Base-by-base conservation (phyloP, 768 basidiomycete genomes). In the Sarcomyxa edulis region DNA sequence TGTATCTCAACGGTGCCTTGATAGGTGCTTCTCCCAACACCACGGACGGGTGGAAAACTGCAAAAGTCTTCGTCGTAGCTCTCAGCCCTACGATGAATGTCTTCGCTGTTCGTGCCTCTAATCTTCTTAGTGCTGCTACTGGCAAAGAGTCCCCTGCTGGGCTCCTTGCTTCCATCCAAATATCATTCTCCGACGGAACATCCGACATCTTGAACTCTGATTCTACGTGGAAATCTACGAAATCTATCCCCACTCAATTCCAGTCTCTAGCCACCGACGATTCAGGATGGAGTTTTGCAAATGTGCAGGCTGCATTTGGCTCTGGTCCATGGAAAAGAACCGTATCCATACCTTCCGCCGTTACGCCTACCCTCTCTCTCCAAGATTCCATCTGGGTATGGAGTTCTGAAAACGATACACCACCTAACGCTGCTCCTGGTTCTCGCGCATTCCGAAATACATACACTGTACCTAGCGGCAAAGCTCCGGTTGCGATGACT, bases 91-190 rank as follows among this genome's bases (percentile, higher is more conserved):
- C 35, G 5, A 45, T 48, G 6, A 49, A 48, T 21, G 41, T 55
- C 9, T 60, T 63, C 19, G 59, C 58, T 3, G 37, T 61, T 15
- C 46, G 46, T 11, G 61, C 51, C 4, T 58, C 53, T 11, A 61
- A 61, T 33, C 55, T 54, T 23, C 33, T 37, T 12, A 37, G 47
- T n/a, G 25, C 26, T 20, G 37, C 26, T 10, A 14, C 12, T 14
- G 31, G 31, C 15, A 20, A 12, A 10, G 19, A 15, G 6, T 14
- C 15, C 21, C 5, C 24, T 10, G 37, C 37, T 1, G 37, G 21
- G 6, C 7, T 38, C 4, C 8, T 28, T 7, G 37, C 37, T 7
- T 20, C 37, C 5, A 38, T 38, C 9, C 19, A 18, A 9, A 8
- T 38, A 11, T 29, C 27, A 10, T 38, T 28, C 19, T 29, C 37